Base-by-base conservation (phyloP, 164 flowering plant species). In the Malania oleifera region DNA sequence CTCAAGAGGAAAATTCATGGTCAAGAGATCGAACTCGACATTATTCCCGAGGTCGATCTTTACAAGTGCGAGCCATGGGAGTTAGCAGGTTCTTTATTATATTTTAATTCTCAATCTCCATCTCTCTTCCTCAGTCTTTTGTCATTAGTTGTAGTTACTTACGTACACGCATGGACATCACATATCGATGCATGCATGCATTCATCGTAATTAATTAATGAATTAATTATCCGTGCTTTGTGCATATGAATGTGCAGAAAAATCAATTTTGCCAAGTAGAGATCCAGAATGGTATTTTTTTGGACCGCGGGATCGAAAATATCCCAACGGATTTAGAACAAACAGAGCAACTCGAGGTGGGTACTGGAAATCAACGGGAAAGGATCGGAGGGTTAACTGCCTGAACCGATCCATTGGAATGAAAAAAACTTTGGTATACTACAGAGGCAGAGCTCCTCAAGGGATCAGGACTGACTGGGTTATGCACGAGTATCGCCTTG, bases 61-160 rank as follows among this genome's bases (percentile, higher is more conserved):
- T 89, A 89, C 84, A 89, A 89, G 76, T 87, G 97, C 60, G 97
- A 89, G 69, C 97, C 97, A 5, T 89, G 97, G 96, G 96, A 89
- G 29, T 60, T 89, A 50, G 78, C 96, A 78, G 96, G 86, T 83
- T 18, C 1, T 50, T 13, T 0, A 52, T 19, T 26, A 5, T 5
- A 6, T 5, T 4, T 10, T 44, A 4, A n/a, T n/a, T n/a, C 48
- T 38, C 61, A 40, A 14, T 28, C 40, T 54, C 43, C 19, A 24
- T 62, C 34, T 49, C 26, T 28, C 45, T 29, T 22, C 23, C 12
- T 47, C n/a, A 14, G 22, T 13, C 43, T 47, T 0, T 19, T 11
- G 22, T 13, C 43, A 31, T 0, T 19, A 8, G 2, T 1, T 37
- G 15, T 11, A 25, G 7, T 24, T 25, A 5, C 15, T 46, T 5